Evolutionary conservation across 208 protist genomes (phyloP).

Genomic region (Zelonia costaricensis): DNA sequence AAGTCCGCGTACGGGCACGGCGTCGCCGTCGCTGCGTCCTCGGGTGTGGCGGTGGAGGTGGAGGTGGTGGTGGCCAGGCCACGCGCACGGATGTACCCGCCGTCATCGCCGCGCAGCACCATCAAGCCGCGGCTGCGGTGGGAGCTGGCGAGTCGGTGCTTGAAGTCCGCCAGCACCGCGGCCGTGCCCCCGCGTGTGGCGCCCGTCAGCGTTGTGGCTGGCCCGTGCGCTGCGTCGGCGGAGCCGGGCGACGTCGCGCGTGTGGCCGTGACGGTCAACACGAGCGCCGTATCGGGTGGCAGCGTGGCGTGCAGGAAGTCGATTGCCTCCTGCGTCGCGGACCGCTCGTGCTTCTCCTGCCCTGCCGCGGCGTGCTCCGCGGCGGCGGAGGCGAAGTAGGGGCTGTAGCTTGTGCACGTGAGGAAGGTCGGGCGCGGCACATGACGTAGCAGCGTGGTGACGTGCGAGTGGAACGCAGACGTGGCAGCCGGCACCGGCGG

Average conservation of each 20-base stretch:
- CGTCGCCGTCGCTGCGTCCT: neutral
- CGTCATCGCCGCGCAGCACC: constrained; percentile 34
- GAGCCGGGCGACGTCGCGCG: constrained; percentile 5
- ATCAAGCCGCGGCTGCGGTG: constrained; percentile 20
- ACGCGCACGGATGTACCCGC: constrained; percentile 14
- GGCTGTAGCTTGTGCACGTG: constrained; percentile 40
- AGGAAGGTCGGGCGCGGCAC: constrained; percentile 32
- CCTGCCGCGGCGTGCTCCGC: neutral
- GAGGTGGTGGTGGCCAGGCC: neutral
- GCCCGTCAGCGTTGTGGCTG: constrained; percentile 8
- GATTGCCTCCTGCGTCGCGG: constrained; percentile 20
- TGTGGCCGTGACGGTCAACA: constrained; percentile 31
- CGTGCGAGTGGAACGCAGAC: constrained; percentile 26
- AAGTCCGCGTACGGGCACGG: constrained; percentile 13
- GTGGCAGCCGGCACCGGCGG: constrained; percentile 37
- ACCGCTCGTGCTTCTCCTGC: neutral
- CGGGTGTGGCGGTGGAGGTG: neutral
- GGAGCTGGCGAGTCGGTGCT: neutral
- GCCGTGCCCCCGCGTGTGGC: constrained; percentile 2
- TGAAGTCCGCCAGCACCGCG: constrained; percentile 17
- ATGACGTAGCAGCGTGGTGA: constrained; percentile 19
- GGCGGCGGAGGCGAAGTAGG: constrained; percentile 21
- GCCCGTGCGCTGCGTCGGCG: neutral
- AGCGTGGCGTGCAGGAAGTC: constrained; percentile 1
- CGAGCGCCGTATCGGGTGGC: constrained; percentile 7